Evolutionary conservation across 192 early-diverging fungal genomes (phyloP), one percentile per base, ranked within the genome.

Genomic region (Mortierella antarctica): DNA sequence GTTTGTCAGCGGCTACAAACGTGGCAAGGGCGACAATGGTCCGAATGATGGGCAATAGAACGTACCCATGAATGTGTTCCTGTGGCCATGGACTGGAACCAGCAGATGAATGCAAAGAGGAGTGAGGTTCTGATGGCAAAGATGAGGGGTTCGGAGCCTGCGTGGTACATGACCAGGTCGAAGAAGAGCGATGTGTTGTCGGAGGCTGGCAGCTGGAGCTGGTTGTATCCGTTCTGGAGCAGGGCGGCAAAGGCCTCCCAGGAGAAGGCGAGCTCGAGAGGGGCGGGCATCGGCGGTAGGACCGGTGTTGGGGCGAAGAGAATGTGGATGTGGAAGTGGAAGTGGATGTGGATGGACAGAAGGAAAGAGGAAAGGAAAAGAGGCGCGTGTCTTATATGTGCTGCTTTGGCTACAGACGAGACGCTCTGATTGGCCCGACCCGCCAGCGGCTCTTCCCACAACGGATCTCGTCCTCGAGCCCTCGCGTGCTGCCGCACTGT

Each of bases 61-160:
- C 72, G 81, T 65, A 86, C 86, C 82, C 86, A 86, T 14, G 82
- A 84, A 52, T 86, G 74, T 21, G 70, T 86, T 12, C 81, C 79
- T 14, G 79, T 85, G 42, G 86, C 58, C 54, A 86, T 74, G n/a
- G 59, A 69, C 47, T 79, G 47, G 56, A 84, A 62, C 84, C 86
- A 88, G 48, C 75, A 79, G 56, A 72, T 50, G 56, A 62, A 61
- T 5, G 82, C 53, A 39, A 82, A 55, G 15, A 69, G 49, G 12
- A 78, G 44, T 0, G 65, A 60, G 3, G 58, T 21, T 5, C 73
- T 56, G 47, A 85, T 55, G 52, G 71, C 79, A 57, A 65, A 75
- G 50, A 74, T 64, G 52, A 86, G 73, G 15, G 87, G 83, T 62
- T 88, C 87, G 11, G 70, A 8, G 41, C 65, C 13, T 39, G 70